phyloP scores from a whole-genome alignment of 177 flowering plant species.

The Tripterygium wilfordii region DNA sequence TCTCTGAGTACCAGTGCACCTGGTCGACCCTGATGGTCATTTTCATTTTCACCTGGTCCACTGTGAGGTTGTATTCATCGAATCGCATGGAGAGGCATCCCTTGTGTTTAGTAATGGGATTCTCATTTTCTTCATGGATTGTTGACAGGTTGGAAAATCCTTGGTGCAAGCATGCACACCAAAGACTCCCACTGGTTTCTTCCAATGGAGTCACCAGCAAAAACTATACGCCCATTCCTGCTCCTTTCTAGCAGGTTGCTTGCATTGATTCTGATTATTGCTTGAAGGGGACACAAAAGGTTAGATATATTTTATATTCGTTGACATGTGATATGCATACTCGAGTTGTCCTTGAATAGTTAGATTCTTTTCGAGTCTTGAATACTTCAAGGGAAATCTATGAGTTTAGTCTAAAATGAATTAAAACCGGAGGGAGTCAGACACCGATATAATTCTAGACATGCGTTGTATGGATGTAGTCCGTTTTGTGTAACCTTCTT shows the following conservation, averaged over 20 bases:
- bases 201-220: conserved; percentile 76
- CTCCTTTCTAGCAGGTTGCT: conserved; percentile 53
- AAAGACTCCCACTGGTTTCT: conserved; percentile 94
- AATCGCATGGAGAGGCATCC: conserved; percentile 71
- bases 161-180: conserved; percentile 66
- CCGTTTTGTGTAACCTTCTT: not conserved
- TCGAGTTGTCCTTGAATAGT: too few relatives aligned
- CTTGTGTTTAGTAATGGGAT: conserved; percentile 78
- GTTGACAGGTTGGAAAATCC: conserved; percentile 56
- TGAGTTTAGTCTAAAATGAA: too few relatives aligned
- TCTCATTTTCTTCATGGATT: conserved; percentile 70
- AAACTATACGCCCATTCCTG: conserved; percentile 57
- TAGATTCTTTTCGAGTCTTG: too few relatives aligned
- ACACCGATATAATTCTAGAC: too few relatives aligned
- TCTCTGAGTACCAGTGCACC: conserved; percentile 48
- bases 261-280: conserved; percentile 52
- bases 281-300: not conserved
- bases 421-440: too few relatives aligned
- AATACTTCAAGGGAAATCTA: too few relatives aligned
- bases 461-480: not conserved
- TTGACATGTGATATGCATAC: too few relatives aligned
- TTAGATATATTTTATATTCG: too few relatives aligned
- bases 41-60: conserved; percentile 41
- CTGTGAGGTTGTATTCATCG: conserved; percentile 60
- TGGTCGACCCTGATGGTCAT: conserved; percentile 46